Percentiles rank a stretch among this genome's conserved stretches.
These are phyloP conservation scores for Ceratocystis smalleyi DNA, from an alignment of 2,329 filamentous ascomycete species.

Conservation along the genomic window DNA sequence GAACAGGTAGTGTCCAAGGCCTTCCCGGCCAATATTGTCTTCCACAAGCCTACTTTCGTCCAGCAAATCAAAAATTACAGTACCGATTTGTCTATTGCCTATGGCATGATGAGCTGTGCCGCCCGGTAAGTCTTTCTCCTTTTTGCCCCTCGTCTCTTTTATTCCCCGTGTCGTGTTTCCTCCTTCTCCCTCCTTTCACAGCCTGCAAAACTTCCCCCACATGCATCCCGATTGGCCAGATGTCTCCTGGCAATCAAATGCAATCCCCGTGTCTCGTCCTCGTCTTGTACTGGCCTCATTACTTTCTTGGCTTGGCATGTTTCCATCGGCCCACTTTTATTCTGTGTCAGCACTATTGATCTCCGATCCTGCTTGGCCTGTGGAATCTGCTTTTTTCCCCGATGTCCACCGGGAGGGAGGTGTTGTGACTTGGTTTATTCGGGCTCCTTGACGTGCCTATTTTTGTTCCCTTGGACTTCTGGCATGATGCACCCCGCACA, in stretches of 20 bases:
- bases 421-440: neutral
- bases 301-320: neutral
- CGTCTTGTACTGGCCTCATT: neutral
- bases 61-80: constrained; percentile 43
- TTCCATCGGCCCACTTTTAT: constrained; percentile 10
- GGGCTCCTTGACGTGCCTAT: neutral
- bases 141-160: constrained; percentile 14
- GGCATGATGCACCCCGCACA: neutral
- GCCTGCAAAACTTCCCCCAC: neutral
- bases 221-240: neutral
- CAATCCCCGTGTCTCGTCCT: neutral
- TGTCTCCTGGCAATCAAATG: neutral
- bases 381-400: neutral
- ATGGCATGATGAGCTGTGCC: constrained; percentile 41
- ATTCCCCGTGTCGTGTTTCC: constrained; percentile 17
- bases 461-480: no score
- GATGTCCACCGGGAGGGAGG: neutral
- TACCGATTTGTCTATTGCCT: constrained; percentile 41
- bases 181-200: constrained; percentile 16
- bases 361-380: neutral
- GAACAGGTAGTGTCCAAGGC: constrained; percentile 46
- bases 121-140: constrained; percentile 34
- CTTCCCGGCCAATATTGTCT: constrained; percentile 45
- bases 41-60: constrained; percentile 47
- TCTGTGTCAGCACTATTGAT: constrained; percentile 8